Evolutionary conservation across 768 basidiomycete species (phyloP), one percentile per base, ranked within the genome.

Genomic region (Termitomyces sp.): DNA sequence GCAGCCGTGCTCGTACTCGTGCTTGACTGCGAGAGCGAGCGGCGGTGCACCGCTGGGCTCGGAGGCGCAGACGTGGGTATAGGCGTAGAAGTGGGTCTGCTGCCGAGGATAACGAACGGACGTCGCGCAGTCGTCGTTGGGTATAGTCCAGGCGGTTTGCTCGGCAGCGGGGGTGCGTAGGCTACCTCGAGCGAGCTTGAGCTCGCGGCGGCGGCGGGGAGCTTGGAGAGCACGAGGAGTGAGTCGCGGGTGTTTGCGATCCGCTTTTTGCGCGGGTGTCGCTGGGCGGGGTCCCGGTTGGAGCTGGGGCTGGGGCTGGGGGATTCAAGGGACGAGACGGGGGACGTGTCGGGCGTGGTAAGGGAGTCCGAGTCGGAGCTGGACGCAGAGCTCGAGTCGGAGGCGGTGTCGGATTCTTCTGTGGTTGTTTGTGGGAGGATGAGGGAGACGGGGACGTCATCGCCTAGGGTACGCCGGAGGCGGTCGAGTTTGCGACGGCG

Each of bases 401-500:
- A n/a, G n/a, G n/a, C n/a, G n/a, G n/a, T n/a, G n/a, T 61, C 62
- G 3, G 44, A 52, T 7, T 54, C 52, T 27, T 55, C 60, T 12
- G 37, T 3, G 5, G 61, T 27, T 9, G 18, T 13, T 8, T 29
- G 46, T 3, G 83, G 78, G 69, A 87, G 88, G 50, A 89, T 82
- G 31, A 87, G 76, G 37, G 81, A 75, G 2, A 78, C 61, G 7
- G 87, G 88, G 22, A 88, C 81, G 27, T 78, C 81, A 20, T 86
- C 76, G 0, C 88, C 88, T 3, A 90, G 76, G 62, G 72, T 84
- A 64, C 77, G 80, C 52, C 82, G 75, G 50, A 90, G 71, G 32
- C 81, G 75, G 49, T 86, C 85, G 76, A 90, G 82, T 68, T 87
- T 89, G 61, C 74, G 71, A 47, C 80, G 76, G 24, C 83, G 77